Percentiles rank a stretch among this genome's conserved stretches.
Evolutionary conservation across 2,329 filamentous ascomycete species (phyloP).

Genomic region (Samsoniella hepiali): DNA sequence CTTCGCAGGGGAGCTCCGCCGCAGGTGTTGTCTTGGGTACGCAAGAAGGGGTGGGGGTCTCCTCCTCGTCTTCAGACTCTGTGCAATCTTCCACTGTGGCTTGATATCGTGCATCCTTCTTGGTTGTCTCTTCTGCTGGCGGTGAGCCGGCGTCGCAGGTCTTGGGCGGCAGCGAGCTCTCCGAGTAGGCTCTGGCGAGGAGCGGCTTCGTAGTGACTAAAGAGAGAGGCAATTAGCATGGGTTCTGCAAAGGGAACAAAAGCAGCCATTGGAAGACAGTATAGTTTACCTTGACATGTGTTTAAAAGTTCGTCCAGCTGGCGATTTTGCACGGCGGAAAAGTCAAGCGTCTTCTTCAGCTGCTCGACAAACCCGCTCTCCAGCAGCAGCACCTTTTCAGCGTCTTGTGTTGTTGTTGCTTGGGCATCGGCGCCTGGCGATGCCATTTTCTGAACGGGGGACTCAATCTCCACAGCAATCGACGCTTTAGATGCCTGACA

Average conservation of each 20-base stretch:
- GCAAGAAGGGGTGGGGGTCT: not conserved
- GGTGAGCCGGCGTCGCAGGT: not conserved
- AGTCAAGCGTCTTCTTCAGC: not conserved
- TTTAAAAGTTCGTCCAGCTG: not conserved
- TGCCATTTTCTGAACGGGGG: not conserved
- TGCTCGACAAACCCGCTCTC: not conserved
- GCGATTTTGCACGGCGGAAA: not conserved
- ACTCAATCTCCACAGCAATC: not conserved
- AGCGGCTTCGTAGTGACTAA: not conserved
- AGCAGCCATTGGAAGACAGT: not conserved
- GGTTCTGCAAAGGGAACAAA: not conserved
- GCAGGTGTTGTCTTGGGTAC: not conserved
- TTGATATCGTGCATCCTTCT: conserved; percentile 1
- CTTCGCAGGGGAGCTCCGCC: no score
- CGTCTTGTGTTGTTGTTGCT: not conserved
- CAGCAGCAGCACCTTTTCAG: not conserved
- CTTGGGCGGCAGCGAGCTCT: not conserved
- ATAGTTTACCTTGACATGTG: not conserved
- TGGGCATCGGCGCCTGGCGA: not conserved
- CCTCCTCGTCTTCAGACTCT: conserved; percentile 1
- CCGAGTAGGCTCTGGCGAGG: conserved; percentile 10
- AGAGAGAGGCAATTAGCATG: not conserved
- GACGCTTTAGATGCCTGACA: not conserved
- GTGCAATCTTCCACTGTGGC: conserved; percentile 15
- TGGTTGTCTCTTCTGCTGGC: not conserved